Conservation (phyloP, 495 filamentous ascomycete genomes). For the Aeminium ludgeri region DNA sequence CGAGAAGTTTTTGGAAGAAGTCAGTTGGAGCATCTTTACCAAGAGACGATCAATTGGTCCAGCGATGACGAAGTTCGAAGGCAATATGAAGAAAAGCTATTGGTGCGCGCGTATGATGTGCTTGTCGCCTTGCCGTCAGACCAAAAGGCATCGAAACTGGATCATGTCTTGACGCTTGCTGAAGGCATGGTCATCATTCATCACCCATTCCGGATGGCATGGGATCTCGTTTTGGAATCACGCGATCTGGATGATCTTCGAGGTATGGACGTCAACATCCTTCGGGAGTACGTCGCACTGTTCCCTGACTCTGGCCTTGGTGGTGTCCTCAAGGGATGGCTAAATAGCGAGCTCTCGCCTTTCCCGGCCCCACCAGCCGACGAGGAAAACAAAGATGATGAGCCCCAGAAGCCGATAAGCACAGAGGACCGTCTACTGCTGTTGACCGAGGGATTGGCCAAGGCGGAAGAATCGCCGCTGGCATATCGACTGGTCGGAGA, state of each 20-base stretch:
- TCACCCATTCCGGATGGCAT: constrained; percentile 77
- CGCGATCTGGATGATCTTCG: constrained; percentile 53
- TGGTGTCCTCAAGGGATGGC: constrained; percentile 62
- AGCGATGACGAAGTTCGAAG: constrained; percentile 71
- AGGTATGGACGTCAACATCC: constrained; percentile 48
- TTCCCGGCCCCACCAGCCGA: constrained; percentile 37
- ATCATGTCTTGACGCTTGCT: constrained; percentile 54
- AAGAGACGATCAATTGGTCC: constrained; percentile 72
- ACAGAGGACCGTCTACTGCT: constrained; percentile 58
- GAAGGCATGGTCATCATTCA: constrained; percentile 91
- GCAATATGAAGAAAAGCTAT: constrained; percentile 73
- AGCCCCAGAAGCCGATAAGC: constrained; percentile 28
- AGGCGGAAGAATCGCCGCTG: constrained; percentile 52
- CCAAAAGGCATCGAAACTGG: constrained; percentile 49
- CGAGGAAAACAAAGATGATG: constrained; percentile 23
- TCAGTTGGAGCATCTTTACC: constrained; percentile 56
- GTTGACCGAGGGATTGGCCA: constrained; percentile 69
- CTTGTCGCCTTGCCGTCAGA: constrained; percentile 47
- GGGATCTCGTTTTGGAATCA: constrained; percentile 83
- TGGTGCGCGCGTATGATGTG: constrained; percentile 63
- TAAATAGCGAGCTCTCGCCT: constrained; percentile 70
- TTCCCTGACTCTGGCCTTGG: constrained; percentile 72
- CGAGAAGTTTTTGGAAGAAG: constrained; percentile 60
- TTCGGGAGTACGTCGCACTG: constrained; percentile 63
- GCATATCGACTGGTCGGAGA: constrained; percentile 73